Evolutionary conservation across 2,329 filamentous ascomycete species (phyloP).

Genomic region (Fusarium sp.): DNA sequence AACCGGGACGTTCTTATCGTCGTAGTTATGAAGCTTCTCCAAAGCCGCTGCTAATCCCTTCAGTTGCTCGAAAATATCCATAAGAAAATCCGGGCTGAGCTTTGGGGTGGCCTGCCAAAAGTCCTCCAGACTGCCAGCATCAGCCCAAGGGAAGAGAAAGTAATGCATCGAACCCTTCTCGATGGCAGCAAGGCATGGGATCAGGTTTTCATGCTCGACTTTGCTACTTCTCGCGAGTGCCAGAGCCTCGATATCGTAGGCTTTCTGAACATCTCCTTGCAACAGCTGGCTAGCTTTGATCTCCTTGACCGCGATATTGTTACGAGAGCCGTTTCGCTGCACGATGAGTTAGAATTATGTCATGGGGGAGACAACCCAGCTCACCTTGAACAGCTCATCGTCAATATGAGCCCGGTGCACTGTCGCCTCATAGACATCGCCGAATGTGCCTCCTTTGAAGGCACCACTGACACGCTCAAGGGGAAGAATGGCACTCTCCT

Average conservation of each 20-base stretch:
- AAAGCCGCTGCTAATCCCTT: neutral
- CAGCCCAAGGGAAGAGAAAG: constrained; percentile 24
- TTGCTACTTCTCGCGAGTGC: constrained; percentile 1
- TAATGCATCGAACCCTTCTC: constrained; percentile 13
- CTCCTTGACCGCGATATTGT: constrained; percentile 7
- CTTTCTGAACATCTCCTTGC: neutral
- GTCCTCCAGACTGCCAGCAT: constrained; percentile 15
- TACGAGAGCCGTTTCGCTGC: neutral
- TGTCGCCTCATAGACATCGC: constrained; percentile 2
- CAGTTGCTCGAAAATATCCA: neutral
- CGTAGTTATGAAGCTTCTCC: neutral
- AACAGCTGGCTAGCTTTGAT: neutral
- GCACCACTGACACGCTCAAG: neutral
- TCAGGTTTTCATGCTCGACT: constrained; percentile 3
- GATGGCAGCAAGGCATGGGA: constrained; percentile 11
- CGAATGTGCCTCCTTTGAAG: constrained; percentile 11
- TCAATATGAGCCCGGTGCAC: neutral
- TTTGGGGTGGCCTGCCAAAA: constrained; percentile 5
- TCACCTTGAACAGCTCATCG: neutral
- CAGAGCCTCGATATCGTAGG: constrained; percentile 6
- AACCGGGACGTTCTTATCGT: neutral
- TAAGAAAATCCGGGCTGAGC: neutral
- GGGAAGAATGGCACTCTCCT: constrained; percentile 1
- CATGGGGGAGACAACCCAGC: neutral
- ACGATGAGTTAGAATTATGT: neutral